Conservation (phyloP, 2,329 filamentous ascomycete genomes). For the Fusarium sp. region DNA sequence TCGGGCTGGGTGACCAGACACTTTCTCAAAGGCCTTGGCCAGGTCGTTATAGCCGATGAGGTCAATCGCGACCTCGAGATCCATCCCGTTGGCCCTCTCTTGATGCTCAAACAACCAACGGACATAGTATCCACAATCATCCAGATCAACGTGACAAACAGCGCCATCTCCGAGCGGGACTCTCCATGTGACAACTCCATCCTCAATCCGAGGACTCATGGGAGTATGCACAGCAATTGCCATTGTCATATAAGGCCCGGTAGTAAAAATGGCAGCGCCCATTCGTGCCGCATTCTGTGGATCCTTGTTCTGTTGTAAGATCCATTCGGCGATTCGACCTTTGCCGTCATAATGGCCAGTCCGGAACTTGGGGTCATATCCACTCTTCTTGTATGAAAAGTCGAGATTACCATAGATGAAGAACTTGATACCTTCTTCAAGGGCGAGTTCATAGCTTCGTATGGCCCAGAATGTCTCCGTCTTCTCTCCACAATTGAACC, state of each 20-base stretch:
- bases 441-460: constrained; percentile 1
- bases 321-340: constrained; percentile 58
- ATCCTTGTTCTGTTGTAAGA: constrained; percentile 50
- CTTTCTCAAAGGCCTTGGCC: constrained; percentile 15
- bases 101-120: constrained; percentile 24
- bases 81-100: neutral
- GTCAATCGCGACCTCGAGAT: constrained; percentile 23
- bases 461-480: constrained; percentile 27
- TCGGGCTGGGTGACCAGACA: constrained; percentile 16
- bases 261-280: constrained; percentile 9
- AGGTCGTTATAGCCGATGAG: constrained; percentile 7
- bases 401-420: constrained; percentile 64
- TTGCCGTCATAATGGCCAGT: constrained; percentile 63
- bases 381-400: constrained; percentile 60
- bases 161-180: constrained; percentile 14
- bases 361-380: constrained; percentile 59
- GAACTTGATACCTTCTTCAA: constrained; percentile 47
- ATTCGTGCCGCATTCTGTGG: neutral
- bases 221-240: neutral
- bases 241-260: constrained; percentile 27
- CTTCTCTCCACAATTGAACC: constrained; percentile 16
- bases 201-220: constrained; percentile 1
- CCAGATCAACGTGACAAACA: constrained; percentile 12
- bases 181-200: constrained; percentile 23
- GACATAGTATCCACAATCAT: constrained; percentile 28